Base-by-base conservation (phyloP, 1,284 basidiomycete species). In the Mycosarcoma maydis region DNA sequence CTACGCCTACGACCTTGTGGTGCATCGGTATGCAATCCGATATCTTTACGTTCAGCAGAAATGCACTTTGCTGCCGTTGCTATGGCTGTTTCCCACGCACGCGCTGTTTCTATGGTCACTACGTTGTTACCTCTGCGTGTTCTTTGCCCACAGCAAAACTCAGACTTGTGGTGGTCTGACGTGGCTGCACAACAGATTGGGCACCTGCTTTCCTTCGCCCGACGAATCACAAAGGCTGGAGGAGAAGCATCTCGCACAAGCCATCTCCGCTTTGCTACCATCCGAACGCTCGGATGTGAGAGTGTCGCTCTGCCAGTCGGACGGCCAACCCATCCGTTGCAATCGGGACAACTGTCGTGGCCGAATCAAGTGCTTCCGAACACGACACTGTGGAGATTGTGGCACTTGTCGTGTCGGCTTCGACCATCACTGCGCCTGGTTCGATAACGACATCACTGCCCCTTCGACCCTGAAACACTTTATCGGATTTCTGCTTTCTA, bases 361-460 rank as follows among this genome's bases (percentile, higher is more conserved):
- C 8, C n/a, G 54, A 13, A 22, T 49, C 38, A 66, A 65, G 17
- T 13, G 46, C 0, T 58, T 57, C 13, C 48, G 68, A 3, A 66
- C 50, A 29, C 43, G 68, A 0, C 68, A 71, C 39, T 71, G 68
- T 42, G 68, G 68, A 27, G 68, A 71, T 32, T 71, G 68, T 37
- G 62, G 58, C 19, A 41, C 26, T 14, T 71, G 68, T 13, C 40
- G 68, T 1, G 46, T 66, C 1, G 68, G 62, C 2, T 66, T 71
- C 39, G 68, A 71, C 42, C 68, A 71, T n/a, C 68, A 71, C 50
- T 71, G 68, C n/a, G 62, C 68, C 0, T 71, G 68, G 68, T 71
- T 71, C 46, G 68, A 71, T 38, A 67, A 71, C 54, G 68, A 71
- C 37, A 48, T 71, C 14, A 48, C 54, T 2, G 46, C 54, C 1